These are phyloP conservation scores for Wickerhamiella azymoides DNA, from an alignment of 805 yeast genomes.

Conservation along the genomic window DNA sequence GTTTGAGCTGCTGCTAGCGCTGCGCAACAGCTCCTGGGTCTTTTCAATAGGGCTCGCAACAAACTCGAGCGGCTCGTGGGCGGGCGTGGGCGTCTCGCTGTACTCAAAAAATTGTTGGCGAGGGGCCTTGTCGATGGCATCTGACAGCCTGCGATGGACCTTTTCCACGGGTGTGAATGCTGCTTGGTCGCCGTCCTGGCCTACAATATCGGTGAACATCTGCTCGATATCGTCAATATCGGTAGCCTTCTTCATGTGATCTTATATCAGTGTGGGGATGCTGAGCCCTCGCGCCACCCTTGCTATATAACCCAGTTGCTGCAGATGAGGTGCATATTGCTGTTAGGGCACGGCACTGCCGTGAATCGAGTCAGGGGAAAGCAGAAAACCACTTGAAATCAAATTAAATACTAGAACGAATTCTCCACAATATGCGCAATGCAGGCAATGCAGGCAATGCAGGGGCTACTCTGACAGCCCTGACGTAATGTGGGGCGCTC, in stretches of 20 bases:
- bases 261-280: neutral
- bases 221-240: slow-evolving; percentile 8
- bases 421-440: neutral
- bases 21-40: neutral
- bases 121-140: slow-evolving; percentile 1
- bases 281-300: neutral
- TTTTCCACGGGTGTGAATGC: neutral
- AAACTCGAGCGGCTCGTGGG: slow-evolving; percentile 4
- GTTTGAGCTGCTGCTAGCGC: neutral
- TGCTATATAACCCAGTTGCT: neutral
- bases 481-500: neutral
- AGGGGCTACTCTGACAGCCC: neutral
- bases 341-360: too few species aligned
- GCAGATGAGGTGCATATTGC: neutral
- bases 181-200: neutral
- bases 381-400: neutral
- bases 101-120: slow-evolving; percentile 5
- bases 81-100: slow-evolving; percentile 5
- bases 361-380: too few species aligned
- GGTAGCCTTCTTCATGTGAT: neutral
- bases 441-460: too few species aligned
- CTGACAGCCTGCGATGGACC: neutral
- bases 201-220: slow-evolving; percentile 7
- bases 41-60: neutral
- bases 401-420: neutral